A percentile compares a stretch with the other conserved stretches of the same genome.
Evolutionary conservation across 352 stramenopile species (phyloP).

Genomic region (Globisporangium abappressorium): DNA sequence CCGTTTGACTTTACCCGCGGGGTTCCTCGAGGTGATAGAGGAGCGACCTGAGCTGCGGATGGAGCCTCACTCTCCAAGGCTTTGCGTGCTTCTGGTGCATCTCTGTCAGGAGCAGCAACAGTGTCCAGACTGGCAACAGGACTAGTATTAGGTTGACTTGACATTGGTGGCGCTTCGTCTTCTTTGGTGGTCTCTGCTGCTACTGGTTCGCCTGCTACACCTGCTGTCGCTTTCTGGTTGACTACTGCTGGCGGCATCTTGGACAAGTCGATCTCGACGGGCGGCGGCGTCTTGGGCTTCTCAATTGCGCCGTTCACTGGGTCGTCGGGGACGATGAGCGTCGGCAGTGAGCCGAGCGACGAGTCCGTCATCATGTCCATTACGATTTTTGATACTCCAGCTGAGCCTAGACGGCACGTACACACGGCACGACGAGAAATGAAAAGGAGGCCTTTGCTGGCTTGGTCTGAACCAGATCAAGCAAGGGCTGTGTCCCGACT

Average conservation of each 20-base stretch:
- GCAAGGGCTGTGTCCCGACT: too few species aligned
- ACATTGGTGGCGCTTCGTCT: neutral
- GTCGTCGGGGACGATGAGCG: constrained; percentile 70
- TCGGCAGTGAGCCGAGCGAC: constrained; percentile 43
- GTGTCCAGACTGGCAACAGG: neutral
- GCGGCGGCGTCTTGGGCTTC: constrained; percentile 52
- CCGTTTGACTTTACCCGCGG: neutral
- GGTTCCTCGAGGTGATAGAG: neutral
- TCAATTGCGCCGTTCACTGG: constrained; percentile 61
- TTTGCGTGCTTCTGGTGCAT: neutral
- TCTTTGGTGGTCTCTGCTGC: neutral
- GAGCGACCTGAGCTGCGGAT: neutral
- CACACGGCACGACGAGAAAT: neutral
- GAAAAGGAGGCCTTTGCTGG: neutral
- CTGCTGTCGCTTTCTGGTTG: constrained; percentile 5
- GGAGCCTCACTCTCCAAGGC: neutral
- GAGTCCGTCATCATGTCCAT: constrained; percentile 18
- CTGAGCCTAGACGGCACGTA: neutral
- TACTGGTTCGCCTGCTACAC: neutral
- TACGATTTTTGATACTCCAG: neutral
- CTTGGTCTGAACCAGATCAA: too few species aligned
- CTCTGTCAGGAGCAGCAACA: too few species aligned
- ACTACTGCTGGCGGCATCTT: constrained; percentile 8
- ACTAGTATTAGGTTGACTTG: neutral
- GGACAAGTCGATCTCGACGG: constrained; percentile 24